A percentile compares a stretch with the other conserved stretches of the same genome.
phyloP scores from a whole-genome alignment of 2,329 filamentous ascomycete genomes.

The Colletotrichum phormii region DNA sequence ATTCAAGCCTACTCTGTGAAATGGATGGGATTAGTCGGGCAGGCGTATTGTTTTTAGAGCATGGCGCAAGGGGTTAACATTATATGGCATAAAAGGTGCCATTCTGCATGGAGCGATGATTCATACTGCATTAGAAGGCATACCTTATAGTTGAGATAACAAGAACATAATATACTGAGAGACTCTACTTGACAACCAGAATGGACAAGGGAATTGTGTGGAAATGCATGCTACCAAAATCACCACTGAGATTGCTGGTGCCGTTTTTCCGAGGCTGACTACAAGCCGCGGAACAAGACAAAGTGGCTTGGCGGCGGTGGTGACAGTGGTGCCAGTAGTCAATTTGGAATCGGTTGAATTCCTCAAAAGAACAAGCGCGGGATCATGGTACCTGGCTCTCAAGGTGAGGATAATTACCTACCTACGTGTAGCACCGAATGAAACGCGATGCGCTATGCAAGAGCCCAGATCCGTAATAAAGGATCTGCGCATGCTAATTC shows the following conservation, averaged over 20 bases:
- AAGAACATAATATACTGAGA: too few species aligned
- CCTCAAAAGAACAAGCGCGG: not conserved
- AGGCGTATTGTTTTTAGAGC: not conserved
- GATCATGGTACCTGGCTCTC: not conserved
- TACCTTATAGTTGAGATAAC: not conserved
- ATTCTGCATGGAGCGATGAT: not conserved
- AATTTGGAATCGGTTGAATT: not conserved
- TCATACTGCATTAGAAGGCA: not conserved
- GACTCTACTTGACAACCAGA: too few species aligned
- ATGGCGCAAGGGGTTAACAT: not conserved
- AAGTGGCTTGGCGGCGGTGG: too few species aligned
- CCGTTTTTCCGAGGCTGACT: too few species aligned
- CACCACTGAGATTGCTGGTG: too few species aligned
- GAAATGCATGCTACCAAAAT: too few species aligned
- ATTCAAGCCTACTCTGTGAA: constrained; percentile 22
- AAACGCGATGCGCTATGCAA: not conserved
- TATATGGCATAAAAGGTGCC: not conserved
- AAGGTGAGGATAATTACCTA: not conserved
- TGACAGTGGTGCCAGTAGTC: too few species aligned
- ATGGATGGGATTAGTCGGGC: not conserved
- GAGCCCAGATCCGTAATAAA: not conserved
- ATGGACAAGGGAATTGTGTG: too few species aligned
- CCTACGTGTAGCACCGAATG: not conserved
- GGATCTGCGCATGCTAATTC: not conserved
- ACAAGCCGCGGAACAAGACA: too few species aligned